Evolutionary conservation across 208 protist species (phyloP), one percentile per base, ranked within the genome.

Genomic region (Crithidia mellificae): DNA sequence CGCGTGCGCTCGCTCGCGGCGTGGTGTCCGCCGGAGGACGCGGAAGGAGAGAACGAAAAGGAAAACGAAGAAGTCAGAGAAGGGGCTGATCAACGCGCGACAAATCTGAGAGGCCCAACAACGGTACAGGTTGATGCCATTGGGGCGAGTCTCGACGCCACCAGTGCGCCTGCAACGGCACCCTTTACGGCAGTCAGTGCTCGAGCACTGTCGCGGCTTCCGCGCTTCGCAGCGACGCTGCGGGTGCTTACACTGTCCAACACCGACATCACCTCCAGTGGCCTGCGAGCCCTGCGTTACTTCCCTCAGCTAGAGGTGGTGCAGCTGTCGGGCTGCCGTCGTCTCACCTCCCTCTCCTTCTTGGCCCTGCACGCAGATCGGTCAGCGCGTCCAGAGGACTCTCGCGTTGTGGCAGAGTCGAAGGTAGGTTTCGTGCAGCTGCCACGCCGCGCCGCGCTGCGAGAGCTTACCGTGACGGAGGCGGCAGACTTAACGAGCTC

Each of bases 231-330:
- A 2, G 38, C 47, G 15, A 77, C 72, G 11, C 56, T 89, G 55
- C 76, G 67, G 2, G 55, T 73, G 14, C 49, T 89, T 4, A 63
- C 77, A 38, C 63, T 89, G 12, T 83, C 72, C 19, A 83, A 81
- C 65, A 85, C 83, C 1, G 56, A 67, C 6, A 47, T 89, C 24
- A 80, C 72, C 0, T 36, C 78, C 0, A 61, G 44, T 2, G 76
- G 72, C 4, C 63, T 85, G n/a, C 25, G 27, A 1, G 83, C 80
- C 25, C 29, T 88, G n/a, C 19, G 34, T 0, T 56, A 62, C 46
- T 88, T 81, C 44, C 75, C 75, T 22, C 47, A 41, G 22, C 57
- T 88, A 2, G 71, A 63, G 34, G 68, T 74, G 14, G 41, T 88
- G 47, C 63, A 74, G 54, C 58, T 88, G 32, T 69, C 73, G 1